A percentile compares a stretch with the other conserved stretches of the same genome.
These are phyloP conservation scores for Fusarium domesticum DNA, from an alignment of 2,329 filamentous ascomycete genomes.

Conservation along the genomic window DNA sequence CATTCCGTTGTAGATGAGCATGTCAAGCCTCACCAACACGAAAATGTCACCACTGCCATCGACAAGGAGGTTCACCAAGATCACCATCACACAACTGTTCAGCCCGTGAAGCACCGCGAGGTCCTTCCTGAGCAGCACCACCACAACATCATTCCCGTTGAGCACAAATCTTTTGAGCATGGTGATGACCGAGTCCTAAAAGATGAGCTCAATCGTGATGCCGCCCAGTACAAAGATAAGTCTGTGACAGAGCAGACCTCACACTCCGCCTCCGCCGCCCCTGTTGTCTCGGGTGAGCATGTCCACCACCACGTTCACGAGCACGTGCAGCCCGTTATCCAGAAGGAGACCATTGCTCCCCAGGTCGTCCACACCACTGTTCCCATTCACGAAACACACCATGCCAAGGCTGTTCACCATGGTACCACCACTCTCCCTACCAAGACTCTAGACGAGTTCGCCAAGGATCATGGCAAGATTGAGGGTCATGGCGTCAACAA, in stretches of 20 bases:
- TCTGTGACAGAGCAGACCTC: slow-evolving; percentile 31
- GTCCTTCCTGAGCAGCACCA: slow-evolving; percentile 58
- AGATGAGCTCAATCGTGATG: slow-evolving; percentile 49
- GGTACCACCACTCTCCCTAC: slow-evolving; percentile 60
- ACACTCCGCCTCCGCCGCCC: slow-evolving; percentile 24
- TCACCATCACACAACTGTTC: slow-evolving; percentile 67
- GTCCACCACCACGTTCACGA: slow-evolving; percentile 56
- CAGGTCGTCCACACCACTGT: slow-evolving; percentile 68
- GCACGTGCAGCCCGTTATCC: slow-evolving; percentile 66
- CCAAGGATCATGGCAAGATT: slow-evolving; percentile 43
- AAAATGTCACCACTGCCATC: slow-evolving; percentile 59
- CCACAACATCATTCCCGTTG: slow-evolving; percentile 55
- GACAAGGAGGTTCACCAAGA: slow-evolving; percentile 70
- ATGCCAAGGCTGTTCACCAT: slow-evolving; percentile 65
- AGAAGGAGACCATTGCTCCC: slow-evolving; percentile 67
- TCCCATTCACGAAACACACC: slow-evolving; percentile 69
- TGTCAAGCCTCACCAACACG: slow-evolving; percentile 57
- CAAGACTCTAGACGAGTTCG: slow-evolving; percentile 64
- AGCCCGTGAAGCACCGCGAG: slow-evolving; percentile 50
- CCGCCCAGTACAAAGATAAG: slow-evolving; percentile 32
- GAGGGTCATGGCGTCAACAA: slow-evolving; percentile 50
- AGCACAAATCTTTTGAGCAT: slow-evolving; percentile 61
- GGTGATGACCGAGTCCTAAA: slow-evolving; percentile 50
- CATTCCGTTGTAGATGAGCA: slow-evolving; percentile 60
- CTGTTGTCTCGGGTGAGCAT: slow-evolving; percentile 30